phyloP scores from a whole-genome alignment of 2,329 filamentous ascomycete genomes.

The Colletotrichum godetiae region DNA sequence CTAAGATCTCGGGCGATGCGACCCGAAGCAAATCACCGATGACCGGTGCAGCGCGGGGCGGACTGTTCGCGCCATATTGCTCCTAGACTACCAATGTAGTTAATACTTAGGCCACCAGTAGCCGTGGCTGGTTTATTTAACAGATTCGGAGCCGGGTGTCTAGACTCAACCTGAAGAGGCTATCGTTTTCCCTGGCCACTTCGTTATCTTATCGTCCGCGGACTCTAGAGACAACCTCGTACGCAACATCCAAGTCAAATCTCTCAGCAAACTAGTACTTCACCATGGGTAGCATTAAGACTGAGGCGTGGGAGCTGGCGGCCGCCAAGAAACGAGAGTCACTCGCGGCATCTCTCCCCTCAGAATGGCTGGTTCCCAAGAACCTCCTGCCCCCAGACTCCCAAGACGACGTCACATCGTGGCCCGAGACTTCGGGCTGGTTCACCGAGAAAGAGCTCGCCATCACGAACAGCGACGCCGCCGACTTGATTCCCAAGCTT shows the following conservation, averaged over 20 bases:
- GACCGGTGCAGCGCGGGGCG: constrained; percentile 7
- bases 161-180: neutral
- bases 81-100: neutral
- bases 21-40: constrained; percentile 6
- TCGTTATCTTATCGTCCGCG: neutral
- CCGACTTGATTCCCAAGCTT: constrained; percentile 48
- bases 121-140: constrained; percentile 26
- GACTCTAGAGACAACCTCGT: neutral
- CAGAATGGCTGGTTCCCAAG: constrained; percentile 66
- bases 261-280: neutral
- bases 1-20: neutral
- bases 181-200: neutral
- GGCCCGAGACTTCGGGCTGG: constrained; percentile 68
- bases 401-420: constrained; percentile 66
- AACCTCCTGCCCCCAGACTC: constrained; percentile 63
- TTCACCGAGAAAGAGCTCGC: constrained; percentile 59
- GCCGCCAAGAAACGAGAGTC: constrained; percentile 55
- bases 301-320: constrained; percentile 52
- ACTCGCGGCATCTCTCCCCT: constrained; percentile 62
- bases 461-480: constrained; percentile 48
- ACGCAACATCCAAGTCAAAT: neutral
- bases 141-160: neutral
- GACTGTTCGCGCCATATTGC: neutral
- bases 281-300: constrained; percentile 28
- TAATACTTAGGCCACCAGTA: neutral